These are phyloP conservation scores for Hippophae tibetana DNA, from an alignment of 306 rosid species.

Conservation along the genomic window DNA sequence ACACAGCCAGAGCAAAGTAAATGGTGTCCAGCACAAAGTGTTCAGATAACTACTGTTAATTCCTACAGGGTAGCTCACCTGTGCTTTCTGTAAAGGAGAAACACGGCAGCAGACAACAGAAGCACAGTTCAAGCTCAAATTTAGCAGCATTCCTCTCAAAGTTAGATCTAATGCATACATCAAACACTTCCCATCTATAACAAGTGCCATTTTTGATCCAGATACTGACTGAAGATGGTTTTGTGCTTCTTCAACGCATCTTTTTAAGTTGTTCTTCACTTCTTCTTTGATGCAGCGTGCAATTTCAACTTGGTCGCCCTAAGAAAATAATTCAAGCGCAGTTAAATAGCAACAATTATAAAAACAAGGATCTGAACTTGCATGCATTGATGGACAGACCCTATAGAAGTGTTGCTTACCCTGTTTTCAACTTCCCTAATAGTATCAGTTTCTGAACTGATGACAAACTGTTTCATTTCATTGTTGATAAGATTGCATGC, in stretches of 20 bases:
- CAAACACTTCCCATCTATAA: slow-evolving; percentile 91
- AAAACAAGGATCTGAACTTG: slow-evolving; percentile 9
- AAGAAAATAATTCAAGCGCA: slow-evolving; percentile 14
- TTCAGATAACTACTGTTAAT: not conserved
- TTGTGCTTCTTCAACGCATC: slow-evolving; percentile 69
- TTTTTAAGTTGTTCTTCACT: slow-evolving; percentile 64
- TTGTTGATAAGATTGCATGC: slow-evolving; percentile 90
- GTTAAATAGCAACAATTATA: slow-evolving; percentile 1
- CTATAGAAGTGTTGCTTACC: slow-evolving; percentile 33
- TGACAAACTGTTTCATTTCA: slow-evolving; percentile 77
- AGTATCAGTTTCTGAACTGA: slow-evolving; percentile 91
- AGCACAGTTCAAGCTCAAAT: slow-evolving; percentile 80
- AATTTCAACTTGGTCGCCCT: slow-evolving; percentile 98
- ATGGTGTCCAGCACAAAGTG: not conserved
- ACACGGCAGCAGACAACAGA: slow-evolving; percentile 98
- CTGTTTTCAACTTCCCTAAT: slow-evolving; percentile 86
- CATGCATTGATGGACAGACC: not conserved
- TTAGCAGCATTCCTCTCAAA: slow-evolving; percentile 72
- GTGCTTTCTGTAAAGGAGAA: slow-evolving; percentile 97
- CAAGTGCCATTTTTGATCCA: slow-evolving; percentile 82
- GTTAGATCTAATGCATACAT: slow-evolving; percentile 92
- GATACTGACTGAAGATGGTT: slow-evolving; percentile 34
- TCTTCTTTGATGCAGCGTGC: slow-evolving; percentile 77
- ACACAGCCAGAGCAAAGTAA: no score
- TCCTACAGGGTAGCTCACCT: slow-evolving; percentile 42